These are phyloP conservation scores for Liriodendron chinense DNA, from an alignment of 164 flowering plant genomes.

Conservation along the genomic window DNA sequence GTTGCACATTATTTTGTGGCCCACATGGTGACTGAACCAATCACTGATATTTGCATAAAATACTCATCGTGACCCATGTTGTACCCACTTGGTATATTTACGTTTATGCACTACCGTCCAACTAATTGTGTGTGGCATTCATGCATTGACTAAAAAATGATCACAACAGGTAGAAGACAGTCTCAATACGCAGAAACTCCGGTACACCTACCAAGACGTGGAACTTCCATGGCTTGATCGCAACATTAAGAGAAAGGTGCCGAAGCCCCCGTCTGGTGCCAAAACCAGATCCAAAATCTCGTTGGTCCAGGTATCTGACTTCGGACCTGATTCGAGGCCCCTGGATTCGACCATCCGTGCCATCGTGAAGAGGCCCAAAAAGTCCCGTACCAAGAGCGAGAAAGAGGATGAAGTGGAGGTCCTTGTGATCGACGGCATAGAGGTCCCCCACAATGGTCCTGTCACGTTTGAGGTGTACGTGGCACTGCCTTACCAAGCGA, in stretches of 20 bases:
- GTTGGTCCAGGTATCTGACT: not conserved
- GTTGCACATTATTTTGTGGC: too few species aligned
- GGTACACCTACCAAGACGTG: not conserved
- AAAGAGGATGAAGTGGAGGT: not conserved
- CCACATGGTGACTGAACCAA: too few species aligned
- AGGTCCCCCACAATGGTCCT: conserved; percentile 1
- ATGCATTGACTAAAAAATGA: not conserved
- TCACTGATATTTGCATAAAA: too few species aligned
- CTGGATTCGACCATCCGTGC: conserved; percentile 1
- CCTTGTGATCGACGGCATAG: not conserved
- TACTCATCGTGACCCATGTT: too few species aligned
- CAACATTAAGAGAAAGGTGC: not conserved
- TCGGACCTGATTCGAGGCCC: not conserved
- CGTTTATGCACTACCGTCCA: too few species aligned
- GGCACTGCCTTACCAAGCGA: not conserved
- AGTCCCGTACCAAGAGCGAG: not conserved
- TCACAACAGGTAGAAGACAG: not conserved
- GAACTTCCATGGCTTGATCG: not conserved
- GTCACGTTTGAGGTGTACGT: not conserved
- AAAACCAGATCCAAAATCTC: not conserved
- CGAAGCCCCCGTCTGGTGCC: not conserved
- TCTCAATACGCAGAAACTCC: not conserved
- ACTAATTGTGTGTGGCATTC: too few species aligned
- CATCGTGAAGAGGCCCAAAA: not conserved
- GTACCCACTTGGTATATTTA: too few species aligned